These are phyloP conservation scores for Petasospora fabianii DNA, from an alignment of 1,139 yeast species.

Conservation along the genomic window DNA sequence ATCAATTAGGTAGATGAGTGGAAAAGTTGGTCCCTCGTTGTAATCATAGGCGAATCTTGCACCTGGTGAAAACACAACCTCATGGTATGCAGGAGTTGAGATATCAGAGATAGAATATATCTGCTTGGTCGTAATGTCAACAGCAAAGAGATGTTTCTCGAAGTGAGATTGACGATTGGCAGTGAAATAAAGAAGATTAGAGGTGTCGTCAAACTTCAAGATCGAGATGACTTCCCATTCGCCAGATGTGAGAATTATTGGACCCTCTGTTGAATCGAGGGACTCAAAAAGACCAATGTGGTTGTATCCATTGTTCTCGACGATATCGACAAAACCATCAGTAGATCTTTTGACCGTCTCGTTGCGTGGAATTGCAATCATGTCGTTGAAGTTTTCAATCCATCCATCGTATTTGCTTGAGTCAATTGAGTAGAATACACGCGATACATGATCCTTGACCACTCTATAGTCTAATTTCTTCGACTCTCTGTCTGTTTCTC, in stretches of 20 bases:
- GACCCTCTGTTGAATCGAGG: conserved; percentile 40
- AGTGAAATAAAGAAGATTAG: conserved; percentile 56
- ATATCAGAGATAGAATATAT: conserved; percentile 44
- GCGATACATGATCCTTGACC: conserved; percentile 37
- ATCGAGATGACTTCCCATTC: conserved; percentile 66
- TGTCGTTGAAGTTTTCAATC: conserved; percentile 36
- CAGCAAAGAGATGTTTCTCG: conserved; percentile 55
- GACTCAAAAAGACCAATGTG: conserved; percentile 68
- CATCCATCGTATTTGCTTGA: conserved; percentile 51
- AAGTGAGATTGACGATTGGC: conserved; percentile 55
- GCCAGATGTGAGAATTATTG: conserved; percentile 52
- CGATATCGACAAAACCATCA: conserved; percentile 68
- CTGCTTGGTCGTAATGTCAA: conserved; percentile 30
- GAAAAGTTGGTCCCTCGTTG: conserved; percentile 70
- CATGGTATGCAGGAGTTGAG: conserved; percentile 53
- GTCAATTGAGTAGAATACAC: conserved; percentile 34
- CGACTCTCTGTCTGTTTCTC: conserved; percentile 71
- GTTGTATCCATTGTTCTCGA: conserved; percentile 59
- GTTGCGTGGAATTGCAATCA: conserved; percentile 30
- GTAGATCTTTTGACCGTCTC: conserved; percentile 32
- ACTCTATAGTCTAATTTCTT: conserved; percentile 49
- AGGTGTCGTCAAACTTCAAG: conserved; percentile 51
- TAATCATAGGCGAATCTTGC: conserved; percentile 51
- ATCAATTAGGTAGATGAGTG: conserved; percentile 40
- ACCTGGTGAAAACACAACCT: conserved; percentile 53